Percentiles rank a stretch among this genome's conserved stretches.
phyloP scores from a whole-genome alignment of 106 monocot species.

The Dendrobium nobile region DNA sequence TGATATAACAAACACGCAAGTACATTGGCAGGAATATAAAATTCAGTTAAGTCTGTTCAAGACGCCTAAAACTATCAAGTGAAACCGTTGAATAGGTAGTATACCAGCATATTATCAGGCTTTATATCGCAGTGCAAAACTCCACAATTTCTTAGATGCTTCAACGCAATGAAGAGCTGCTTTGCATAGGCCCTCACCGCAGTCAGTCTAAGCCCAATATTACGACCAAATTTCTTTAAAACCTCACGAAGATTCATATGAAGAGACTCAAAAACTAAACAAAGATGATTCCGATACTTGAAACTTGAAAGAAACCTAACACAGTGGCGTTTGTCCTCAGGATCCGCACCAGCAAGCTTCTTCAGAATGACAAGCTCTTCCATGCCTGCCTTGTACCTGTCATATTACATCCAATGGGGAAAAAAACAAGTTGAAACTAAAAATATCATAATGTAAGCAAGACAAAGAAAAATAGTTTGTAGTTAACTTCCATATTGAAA shows the following conservation, averaged over 20 bases:
- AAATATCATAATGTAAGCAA: neutral
- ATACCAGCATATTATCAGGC: slow-evolving; percentile 99
- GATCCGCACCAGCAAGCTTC: slow-evolving; percentile 80
- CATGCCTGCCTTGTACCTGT: slow-evolving; percentile 87
- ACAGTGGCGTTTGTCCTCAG: slow-evolving; percentile 89
- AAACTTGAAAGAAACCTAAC: slow-evolving; percentile 99
- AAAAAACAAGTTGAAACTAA: neutral
- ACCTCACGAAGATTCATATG: slow-evolving; percentile 99
- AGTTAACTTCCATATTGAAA: neutral
- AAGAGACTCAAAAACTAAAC: slow-evolving; percentile 99
- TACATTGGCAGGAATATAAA: neutral
- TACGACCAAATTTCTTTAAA: slow-evolving; percentile 99
- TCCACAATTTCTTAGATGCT: slow-evolving; percentile 93
- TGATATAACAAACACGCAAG: neutral
- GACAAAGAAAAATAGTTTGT: neutral
- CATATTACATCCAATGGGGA: slow-evolving; percentile 6
- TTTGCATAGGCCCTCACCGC: slow-evolving; percentile 98
- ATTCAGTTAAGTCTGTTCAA: neutral
- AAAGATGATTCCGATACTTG: slow-evolving; percentile 99
- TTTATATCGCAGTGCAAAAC: slow-evolving; percentile 98
- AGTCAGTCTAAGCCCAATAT: slow-evolving; percentile 98
- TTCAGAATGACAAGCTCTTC: slow-evolving; percentile 81
- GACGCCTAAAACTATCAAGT: neutral
- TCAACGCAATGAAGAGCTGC: slow-evolving; percentile 98
- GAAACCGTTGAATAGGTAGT: slow-evolving; percentile 1